Evolutionary conservation across 495 filamentous ascomycete genomes (phyloP).

Genomic region (Aspergillus homomorphus): DNA sequence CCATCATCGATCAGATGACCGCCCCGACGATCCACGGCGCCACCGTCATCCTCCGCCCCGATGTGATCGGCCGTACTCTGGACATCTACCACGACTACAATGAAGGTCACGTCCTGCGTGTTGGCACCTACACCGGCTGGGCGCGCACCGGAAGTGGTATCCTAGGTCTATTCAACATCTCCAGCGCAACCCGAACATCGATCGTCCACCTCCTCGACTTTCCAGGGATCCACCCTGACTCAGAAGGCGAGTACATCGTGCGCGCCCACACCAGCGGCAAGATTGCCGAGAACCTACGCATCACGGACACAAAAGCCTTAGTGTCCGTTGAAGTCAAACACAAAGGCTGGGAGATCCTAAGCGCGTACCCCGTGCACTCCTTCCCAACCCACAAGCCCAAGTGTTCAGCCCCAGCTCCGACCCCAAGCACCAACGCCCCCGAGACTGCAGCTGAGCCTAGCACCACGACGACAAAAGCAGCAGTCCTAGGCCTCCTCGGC

Average conservation of each 20-base stretch:
- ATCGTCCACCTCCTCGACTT: conserved; percentile 69
- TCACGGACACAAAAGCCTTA: conserved; percentile 34
- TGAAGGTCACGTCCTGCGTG: conserved; percentile 66
- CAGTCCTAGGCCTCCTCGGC: conserved; percentile 75
- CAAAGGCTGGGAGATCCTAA: conserved; percentile 78
- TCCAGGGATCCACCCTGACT: conserved; percentile 55
- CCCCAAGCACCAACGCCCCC: too few relatives aligned
- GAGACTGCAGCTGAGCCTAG: background rate
- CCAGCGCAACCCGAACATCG: conserved; percentile 53
- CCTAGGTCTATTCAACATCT: conserved; percentile 81
- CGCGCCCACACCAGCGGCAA: conserved; percentile 67
- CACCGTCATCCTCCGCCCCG: conserved; percentile 75
- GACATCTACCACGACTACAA: conserved; percentile 73
- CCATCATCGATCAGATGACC: conserved; percentile 75
- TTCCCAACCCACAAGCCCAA: conserved; percentile 42
- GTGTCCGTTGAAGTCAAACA: conserved; percentile 59
- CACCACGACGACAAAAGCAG: conserved; percentile 43
- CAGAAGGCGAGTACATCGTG: conserved; percentile 58
- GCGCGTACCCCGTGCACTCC: conserved; percentile 60
- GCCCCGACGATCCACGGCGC: conserved; percentile 60
- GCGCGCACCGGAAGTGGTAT: conserved; percentile 68
- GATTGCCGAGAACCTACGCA: conserved; percentile 49
- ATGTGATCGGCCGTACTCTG: conserved; percentile 63
- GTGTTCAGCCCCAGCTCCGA: too few relatives aligned
- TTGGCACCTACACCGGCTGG: conserved; percentile 68